These are phyloP conservation scores for Arctium minus DNA, from an alignment of 129 eudicot genomes.

Conservation along the genomic window DNA sequence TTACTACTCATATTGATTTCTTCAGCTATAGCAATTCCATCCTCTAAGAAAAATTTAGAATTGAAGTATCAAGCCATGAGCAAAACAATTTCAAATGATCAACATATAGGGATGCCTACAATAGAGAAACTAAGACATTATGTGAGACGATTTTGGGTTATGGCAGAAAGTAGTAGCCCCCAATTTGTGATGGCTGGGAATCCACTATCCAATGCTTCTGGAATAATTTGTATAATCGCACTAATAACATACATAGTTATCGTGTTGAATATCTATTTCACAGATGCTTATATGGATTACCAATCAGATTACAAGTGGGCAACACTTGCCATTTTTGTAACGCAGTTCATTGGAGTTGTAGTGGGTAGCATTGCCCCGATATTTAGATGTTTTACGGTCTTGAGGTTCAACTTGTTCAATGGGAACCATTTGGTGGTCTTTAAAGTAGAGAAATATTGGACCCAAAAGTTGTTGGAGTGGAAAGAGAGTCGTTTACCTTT, in stretches of 20 bases:
- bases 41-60: conserved; percentile 5
- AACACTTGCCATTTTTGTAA: background rate
- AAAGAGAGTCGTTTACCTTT: background rate
- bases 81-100: background rate
- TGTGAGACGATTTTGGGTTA: background rate
- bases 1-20: conserved; percentile 11
- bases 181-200: background rate
- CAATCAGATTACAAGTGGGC: background rate
- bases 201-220: background rate
- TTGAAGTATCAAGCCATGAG: background rate
- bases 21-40: conserved; percentile 5
- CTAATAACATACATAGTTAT: background rate
- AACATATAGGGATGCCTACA: background rate
- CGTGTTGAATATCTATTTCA: background rate
- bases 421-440: background rate
- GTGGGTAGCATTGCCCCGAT: conserved; percentile 16
- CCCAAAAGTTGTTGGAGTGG: background rate
- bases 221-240: background rate
- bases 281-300: too few relatives aligned
- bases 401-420: background rate
- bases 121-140: background rate
- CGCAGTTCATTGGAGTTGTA: conserved; percentile 8
- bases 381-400: background rate
- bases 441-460: conserved; percentile 21
- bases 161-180: background rate